Evolutionary conservation across 2,329 filamentous ascomycete genomes (phyloP), one percentile per base, ranked within the genome.

Genomic region (Calonectria fujianensis): DNA sequence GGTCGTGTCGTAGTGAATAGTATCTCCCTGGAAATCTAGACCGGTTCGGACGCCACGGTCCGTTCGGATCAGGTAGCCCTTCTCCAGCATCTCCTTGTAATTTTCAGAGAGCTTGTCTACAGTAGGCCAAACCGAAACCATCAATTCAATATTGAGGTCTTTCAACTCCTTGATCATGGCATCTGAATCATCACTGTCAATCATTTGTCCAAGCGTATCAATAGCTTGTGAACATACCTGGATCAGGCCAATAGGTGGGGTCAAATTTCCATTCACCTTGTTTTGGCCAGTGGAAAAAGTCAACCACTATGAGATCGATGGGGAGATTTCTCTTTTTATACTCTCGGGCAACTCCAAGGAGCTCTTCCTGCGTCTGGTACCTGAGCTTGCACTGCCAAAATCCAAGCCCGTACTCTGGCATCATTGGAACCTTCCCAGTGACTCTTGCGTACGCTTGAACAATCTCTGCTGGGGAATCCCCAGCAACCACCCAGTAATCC

Each of bases 191-290:
- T 29, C 9, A 3, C 10, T 29, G 31, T 68, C 51, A 72, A 45
- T n/a, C 2, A 52, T 8, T 0, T 1, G 7, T 14, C 18, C 24
- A 20, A 71, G 18, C 6, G 18, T 11, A 13, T 18, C 7, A 0
- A 11, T 8, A 3, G 20, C 13, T 13, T 2, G 3, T 35, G 18
- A 54, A 80, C 85, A 78, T 76, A 88, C 88, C 87, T 35, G 91
- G 91, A 80, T 94, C 90, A 0, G 93, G 92, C 91, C 91, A 94
- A 77, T 90, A 94, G 0, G 86, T 87, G 0, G 88, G 84, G 78
- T 94, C 92, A 76, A 94, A 94, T 51, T 87, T 90, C 92, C 92
- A 94, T 70, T 94, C 92, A 8, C 93, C 92, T 80, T 94, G 91
- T 11, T 87, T 85, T 20, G 90, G 89, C 92, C 92, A 94, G 79